A percentile compares a stretch with the other conserved stretches of the same genome.
Evolutionary conservation across 176 grass and related monocot genomes (phyloP).

Genomic region (Calamus simplicifolius): DNA sequence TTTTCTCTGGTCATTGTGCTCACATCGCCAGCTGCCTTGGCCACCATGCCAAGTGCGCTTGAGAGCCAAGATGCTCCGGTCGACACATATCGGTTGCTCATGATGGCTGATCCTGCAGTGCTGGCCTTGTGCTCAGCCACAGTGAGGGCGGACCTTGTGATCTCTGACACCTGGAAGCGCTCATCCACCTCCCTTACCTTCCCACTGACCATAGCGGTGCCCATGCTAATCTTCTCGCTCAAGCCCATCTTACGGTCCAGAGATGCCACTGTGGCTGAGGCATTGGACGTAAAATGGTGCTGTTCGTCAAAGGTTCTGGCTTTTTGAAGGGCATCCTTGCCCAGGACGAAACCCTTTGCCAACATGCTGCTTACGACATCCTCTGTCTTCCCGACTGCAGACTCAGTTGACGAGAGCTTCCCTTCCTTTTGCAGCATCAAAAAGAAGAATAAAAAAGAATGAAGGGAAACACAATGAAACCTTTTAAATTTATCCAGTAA

Average conservation of each 20-base stretch:
- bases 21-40: conserved; percentile 75
- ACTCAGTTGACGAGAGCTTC: conserved; percentile 24
- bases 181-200: conserved; percentile 87
- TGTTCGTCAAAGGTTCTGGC: conserved; percentile 77
- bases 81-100: conserved; percentile 82
- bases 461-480: too few species aligned
- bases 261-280: conserved; percentile 60
- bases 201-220: conserved; percentile 53
- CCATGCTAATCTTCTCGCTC: conserved; percentile 69
- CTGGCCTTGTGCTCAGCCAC: conserved; percentile 80
- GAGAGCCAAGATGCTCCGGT: conserved; percentile 78
- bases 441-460: conserved; percentile 11
- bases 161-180: conserved; percentile 65
- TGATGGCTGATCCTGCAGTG: conserved; percentile 54
- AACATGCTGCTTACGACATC: conserved; percentile 97
- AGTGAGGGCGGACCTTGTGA: conserved; percentile 62
- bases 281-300: conserved; percentile 72
- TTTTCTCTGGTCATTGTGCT: conserved; percentile 76
- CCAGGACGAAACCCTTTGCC: conserved; percentile 92
- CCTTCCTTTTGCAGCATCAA: conserved; percentile 30
- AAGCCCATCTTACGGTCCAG: conserved; percentile 73
- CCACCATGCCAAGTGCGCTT: conserved; percentile 59
- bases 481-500: too few species aligned
- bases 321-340: conserved; percentile 67
- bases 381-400: conserved; percentile 77